Conservation (phyloP, 2,329 filamentous ascomycete genomes). For the Curvularia verruculosa region DNA sequence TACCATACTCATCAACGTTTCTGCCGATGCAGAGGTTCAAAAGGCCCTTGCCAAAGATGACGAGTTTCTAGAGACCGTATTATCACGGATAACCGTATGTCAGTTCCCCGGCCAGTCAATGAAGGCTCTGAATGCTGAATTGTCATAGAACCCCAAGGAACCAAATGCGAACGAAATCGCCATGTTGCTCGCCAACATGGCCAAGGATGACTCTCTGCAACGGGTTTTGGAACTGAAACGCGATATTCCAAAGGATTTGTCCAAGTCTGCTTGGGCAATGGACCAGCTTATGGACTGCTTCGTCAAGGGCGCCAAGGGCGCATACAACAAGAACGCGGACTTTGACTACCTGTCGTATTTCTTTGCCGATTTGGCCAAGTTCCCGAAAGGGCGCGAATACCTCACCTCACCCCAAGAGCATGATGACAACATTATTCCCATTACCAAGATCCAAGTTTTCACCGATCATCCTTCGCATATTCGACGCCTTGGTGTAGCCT, state of each 20-base stretch:
- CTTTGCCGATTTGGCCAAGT: constrained; percentile 88
- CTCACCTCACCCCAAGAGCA: constrained; percentile 76
- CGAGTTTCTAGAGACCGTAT: constrained; percentile 75
- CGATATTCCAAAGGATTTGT: constrained; percentile 70
- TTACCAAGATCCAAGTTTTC: constrained; percentile 92
- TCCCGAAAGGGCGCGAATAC: constrained; percentile 74
- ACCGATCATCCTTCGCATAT: constrained; percentile 87
- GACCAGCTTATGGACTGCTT: constrained; percentile 96
- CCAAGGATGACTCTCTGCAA: constrained; percentile 77
- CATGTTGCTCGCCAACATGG: constrained; percentile 92
- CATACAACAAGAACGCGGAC: constrained; percentile 82
- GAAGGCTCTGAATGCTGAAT: constrained; percentile 13
- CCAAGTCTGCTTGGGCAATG: constrained; percentile 74
- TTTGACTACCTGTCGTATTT: constrained; percentile 94
- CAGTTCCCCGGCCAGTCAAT: constrained; percentile 46
- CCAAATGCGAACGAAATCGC: constrained; percentile 81
- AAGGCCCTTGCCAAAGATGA: constrained; percentile 77
- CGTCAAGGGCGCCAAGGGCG: constrained; percentile 83
- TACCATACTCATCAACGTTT: constrained; percentile 87
- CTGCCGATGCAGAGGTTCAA: constrained; percentile 76
- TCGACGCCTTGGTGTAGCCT: constrained; percentile 90
- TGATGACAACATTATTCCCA: constrained; percentile 77
- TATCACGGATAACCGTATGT: constrained; percentile 77
- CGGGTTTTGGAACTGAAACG: constrained; percentile 72
- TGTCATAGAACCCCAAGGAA: constrained; percentile 70